phyloP scores from a whole-genome alignment of 495 filamentous ascomycete genomes.

The Penicillium odoratum region DNA sequence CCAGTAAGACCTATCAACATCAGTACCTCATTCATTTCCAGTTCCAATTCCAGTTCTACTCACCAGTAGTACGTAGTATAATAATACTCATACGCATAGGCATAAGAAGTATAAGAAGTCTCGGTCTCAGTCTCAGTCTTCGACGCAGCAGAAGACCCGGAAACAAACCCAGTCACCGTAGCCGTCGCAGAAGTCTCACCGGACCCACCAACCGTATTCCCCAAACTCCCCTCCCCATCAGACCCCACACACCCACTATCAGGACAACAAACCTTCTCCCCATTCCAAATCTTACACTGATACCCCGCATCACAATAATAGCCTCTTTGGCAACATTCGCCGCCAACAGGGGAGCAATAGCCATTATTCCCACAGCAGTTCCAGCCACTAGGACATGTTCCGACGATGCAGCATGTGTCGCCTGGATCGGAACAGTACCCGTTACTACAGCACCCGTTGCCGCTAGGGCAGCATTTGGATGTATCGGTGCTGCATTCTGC shows the following conservation, averaged over 20 bases:
- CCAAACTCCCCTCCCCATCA: constrained; percentile 3
- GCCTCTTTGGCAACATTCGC: constrained; percentile 21
- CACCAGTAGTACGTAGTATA: constrained; percentile 27
- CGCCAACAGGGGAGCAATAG: constrained; percentile 18
- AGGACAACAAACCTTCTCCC: constrained; percentile 21
- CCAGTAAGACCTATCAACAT: constrained; percentile 22
- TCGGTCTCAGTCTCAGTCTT: background rate
- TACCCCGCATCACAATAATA: constrained; percentile 23
- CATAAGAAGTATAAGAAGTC: constrained; percentile 1
- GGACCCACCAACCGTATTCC: constrained; percentile 4
- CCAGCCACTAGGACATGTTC: constrained; percentile 21
- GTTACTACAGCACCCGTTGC: constrained; percentile 17
- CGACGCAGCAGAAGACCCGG: background rate
- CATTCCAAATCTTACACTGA: constrained; percentile 15
- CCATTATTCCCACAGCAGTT: constrained; percentile 21
- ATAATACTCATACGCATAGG: constrained; percentile 20
- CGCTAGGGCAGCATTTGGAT: constrained; percentile 15
- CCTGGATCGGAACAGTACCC: constrained; percentile 19
- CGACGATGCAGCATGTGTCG: constrained; percentile 17
- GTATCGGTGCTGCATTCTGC: constrained; percentile 14
- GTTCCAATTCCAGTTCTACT: background rate
- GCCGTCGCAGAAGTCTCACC: constrained; percentile 3
- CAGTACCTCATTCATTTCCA: background rate
- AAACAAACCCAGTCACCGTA: constrained; percentile 3
- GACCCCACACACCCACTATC: constrained; percentile 17